Conservation (phyloP, 2,329 filamentous ascomycete genomes). For the Penicillium crustosum region DNA sequence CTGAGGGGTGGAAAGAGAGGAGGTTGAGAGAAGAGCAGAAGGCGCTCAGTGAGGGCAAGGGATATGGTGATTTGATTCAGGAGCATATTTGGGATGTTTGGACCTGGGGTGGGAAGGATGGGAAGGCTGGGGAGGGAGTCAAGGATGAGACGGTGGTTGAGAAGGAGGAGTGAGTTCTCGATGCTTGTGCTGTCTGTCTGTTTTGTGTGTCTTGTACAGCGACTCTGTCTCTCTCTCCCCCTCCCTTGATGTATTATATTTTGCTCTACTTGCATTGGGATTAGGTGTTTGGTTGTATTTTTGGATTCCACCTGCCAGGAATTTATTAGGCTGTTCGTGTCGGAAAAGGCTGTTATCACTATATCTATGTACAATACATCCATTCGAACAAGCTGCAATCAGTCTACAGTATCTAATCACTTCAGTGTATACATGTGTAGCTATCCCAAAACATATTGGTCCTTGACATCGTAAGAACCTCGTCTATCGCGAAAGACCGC, state of each 20-base stretch:
- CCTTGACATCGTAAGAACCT: background rate
- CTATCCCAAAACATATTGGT: background rate
- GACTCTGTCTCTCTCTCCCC: slow-evolving; percentile 1
- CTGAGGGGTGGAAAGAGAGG: slow-evolving; percentile 46
- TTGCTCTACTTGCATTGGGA: slow-evolving; percentile 18
- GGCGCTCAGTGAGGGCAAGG: slow-evolving; percentile 44
- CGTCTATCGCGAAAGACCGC: background rate
- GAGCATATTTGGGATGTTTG: slow-evolving; percentile 50
- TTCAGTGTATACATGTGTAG: background rate
- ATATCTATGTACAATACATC: background rate
- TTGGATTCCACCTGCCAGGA: background rate
- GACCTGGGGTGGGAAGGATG: slow-evolving; percentile 38
- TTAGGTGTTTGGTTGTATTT: slow-evolving; percentile 17
- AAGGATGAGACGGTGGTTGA: slow-evolving; percentile 21
- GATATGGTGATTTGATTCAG: slow-evolving; percentile 48
- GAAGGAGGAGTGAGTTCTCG: slow-evolving; percentile 6
- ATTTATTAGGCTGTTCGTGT: background rate
- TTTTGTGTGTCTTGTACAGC: background rate
- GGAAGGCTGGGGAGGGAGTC: slow-evolving; percentile 19
- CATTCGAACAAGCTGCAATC: background rate
- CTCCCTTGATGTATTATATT: slow-evolving; percentile 15
- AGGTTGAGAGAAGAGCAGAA: slow-evolving; percentile 44
- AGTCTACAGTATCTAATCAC: background rate
- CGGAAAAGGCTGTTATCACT: too few species aligned
- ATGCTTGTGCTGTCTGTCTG: background rate